Evolutionary conservation across 2,329 filamentous ascomycete genomes (phyloP), one percentile per base, ranked within the genome.

Genomic region (Leptographium lundbergii): DNA sequence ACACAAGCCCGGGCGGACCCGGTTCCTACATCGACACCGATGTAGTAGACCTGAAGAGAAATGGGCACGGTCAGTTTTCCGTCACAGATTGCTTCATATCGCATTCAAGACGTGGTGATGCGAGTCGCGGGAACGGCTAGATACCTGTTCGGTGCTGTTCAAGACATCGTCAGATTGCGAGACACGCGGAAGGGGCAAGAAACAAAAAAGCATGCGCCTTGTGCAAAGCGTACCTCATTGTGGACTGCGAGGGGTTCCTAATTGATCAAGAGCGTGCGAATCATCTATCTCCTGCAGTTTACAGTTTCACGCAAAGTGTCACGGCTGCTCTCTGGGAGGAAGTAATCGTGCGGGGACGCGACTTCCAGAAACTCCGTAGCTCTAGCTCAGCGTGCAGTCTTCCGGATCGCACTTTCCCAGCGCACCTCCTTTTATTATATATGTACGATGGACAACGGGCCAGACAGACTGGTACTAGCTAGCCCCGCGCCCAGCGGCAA

Each of bases 11-110:
- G 84, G 47, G 92, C 94, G 70, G 90, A 96, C 59, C 94, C 94
- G 24, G 94, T 99, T 57, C 94, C 94, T 56, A 99, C 92, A 75
- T 99, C 94, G 66, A 99, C 89, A 62, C 92, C 92, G 68, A 97
- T 81, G 68, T 81, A 85, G 66, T 85, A 78, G 62, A 83, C 78
- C 73, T 83, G 53, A 5, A 9, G 42, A 45, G 42, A 45, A 5
- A 19, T n/a, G 19, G n/a, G 19, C 17, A 45, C 6, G 2, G 19
- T 45, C 17, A 45, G 42, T 10, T 45, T n/a, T 17, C 42, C 3
- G 42, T 45, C 42, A 45, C 42, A n/a, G 17, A 6, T 3, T n/a
- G 19, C 19, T 42, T 42, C 19, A n/a, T 2, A 45, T 45, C 19
- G 17, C 19, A 22, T 6, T 45, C 42, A 42, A 9, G 14, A 5